A percentile compares a stretch with the other conserved stretches of the same genome.
These are phyloP conservation scores for Trichoderma harzianum DNA, from an alignment of 2,329 filamentous ascomycete species.

Conservation along the genomic window DNA sequence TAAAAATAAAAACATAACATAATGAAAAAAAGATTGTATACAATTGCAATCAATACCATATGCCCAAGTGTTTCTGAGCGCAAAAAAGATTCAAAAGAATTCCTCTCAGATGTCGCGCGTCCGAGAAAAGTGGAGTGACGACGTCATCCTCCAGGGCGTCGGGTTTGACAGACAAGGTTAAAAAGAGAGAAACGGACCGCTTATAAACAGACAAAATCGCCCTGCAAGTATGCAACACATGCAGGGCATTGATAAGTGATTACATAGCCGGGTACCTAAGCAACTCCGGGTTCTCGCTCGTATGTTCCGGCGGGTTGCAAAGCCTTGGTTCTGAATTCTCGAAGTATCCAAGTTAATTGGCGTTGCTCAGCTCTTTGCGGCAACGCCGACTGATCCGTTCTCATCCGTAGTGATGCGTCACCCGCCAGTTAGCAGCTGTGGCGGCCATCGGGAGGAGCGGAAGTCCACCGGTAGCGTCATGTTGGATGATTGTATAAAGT, in stretches of 20 bases:
- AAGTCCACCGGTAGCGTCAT: conserved; percentile 1
- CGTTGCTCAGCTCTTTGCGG: not conserved
- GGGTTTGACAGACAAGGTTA: not conserved
- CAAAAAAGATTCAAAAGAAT: not conserved
- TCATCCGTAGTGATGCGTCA: conserved; percentile 9
- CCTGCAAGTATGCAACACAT: not conserved
- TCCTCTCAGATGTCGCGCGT: not conserved
- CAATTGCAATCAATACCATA: not conserved
- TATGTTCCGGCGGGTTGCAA: not conserved
- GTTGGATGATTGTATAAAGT: conserved; percentile 5
- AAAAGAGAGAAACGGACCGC: not conserved
- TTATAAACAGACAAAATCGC: not conserved
- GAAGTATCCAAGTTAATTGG: not conserved
- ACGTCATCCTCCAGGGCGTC: not conserved
- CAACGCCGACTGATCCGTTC: conserved; percentile 6
- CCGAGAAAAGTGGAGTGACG: not conserved
- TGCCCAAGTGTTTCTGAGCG: not conserved
- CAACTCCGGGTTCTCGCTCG: not conserved
- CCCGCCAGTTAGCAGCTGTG: not conserved
- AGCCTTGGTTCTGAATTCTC: not conserved
- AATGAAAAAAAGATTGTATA: not conserved
- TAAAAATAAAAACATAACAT: not conserved
- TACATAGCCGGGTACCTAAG: not conserved
- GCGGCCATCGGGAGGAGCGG: conserved; percentile 12
- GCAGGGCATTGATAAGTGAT: not conserved